Evolutionary conservation across 2,329 filamentous ascomycete genomes (phyloP), one percentile per base, ranked within the genome.

Genomic region (Cladosporium sp.): DNA sequence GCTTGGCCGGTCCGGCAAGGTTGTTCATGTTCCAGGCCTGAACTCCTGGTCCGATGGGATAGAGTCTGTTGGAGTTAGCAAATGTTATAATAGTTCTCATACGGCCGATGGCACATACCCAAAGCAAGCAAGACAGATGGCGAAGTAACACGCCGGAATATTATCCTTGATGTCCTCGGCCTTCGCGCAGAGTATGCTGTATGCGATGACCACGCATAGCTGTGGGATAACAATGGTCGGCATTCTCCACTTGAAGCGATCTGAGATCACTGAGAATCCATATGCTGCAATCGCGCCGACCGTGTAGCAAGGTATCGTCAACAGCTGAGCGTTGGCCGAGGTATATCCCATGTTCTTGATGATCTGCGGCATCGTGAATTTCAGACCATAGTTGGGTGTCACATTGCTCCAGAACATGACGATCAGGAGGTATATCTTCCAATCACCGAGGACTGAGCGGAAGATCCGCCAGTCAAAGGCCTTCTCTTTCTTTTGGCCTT

Each of bases 351-450:
- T 64, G 25, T 50, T 51, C 35, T 59, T 58, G n/a, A 42, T 61
- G 39, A 62, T 62, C 13, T 57, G 56, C n/a, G 61, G 61, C 59
- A 62, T 61, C 17, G 59, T 60, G 57, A 59, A 62, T 34, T 61
- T 61, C 20, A 62, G 20, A 28, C 75, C 76, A 8, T 66, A 68
- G 40, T 62, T 65, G 3, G 62, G 62, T 5, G 64, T 63, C 8
- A 53, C 58, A 17, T 65, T 64, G 19, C 64, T 28, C 56, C 58
- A 62, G 42, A 73, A 77, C 51, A 72, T 71, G 17, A 79, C 66
- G 20, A 75, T 74, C 36, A 71, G 68, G 3, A 75, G 66, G 44
- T 74, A 75, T 6, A 80, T 75, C 65, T 81, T 78, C 73, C 77
- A 80, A 63, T 81, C 78, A 5, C 67, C 69, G 0, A 80, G 54